Evolutionary conservation across 768 basidiomycete species (phyloP).

Genomic region (Tulasnella sp.): DNA sequence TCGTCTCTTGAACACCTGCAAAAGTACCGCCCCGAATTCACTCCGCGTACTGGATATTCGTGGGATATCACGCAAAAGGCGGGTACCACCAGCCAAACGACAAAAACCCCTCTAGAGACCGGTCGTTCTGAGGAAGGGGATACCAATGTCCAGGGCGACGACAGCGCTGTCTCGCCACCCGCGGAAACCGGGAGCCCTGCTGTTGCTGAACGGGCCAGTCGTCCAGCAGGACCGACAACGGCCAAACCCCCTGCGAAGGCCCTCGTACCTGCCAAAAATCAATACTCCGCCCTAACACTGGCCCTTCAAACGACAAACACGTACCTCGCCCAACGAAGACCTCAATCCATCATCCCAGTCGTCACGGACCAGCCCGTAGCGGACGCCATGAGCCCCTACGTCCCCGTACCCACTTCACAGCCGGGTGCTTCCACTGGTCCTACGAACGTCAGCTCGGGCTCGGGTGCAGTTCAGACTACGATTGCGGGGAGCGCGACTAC

Average conservation of each 20-base stretch:
- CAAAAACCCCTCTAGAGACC: not conserved
- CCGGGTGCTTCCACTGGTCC: not conserved
- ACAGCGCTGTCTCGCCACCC: too few species aligned
- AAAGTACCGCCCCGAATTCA: conserved; percentile 65
- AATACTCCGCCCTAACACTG: not conserved
- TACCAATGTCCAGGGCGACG: not conserved
- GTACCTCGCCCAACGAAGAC: not conserved
- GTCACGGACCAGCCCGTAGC: not conserved
- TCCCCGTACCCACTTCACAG: not conserved
- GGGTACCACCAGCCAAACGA: not conserved
- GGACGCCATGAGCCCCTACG: not conserved
- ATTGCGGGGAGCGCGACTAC: not conserved
- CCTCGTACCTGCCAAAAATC: conserved; percentile 2
- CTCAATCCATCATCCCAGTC: not conserved
- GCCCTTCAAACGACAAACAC: conserved; percentile 3
- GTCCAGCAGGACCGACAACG: not conserved
- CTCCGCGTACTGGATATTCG: conserved; percentile 67
- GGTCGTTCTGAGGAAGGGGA: not conserved
- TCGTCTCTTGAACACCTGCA: conserved; percentile 64
- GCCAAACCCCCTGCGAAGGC: not conserved
- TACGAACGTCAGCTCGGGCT: not conserved
- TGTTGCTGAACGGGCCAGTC: not conserved
- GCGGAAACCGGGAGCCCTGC: too few species aligned
- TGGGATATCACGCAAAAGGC: conserved; percentile 33
- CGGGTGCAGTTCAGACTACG: conserved; percentile 1